These are phyloP conservation scores for Pestalotiopsis sp. DNA, from an alignment of 2,329 filamentous ascomycete species.

Conservation along the genomic window DNA sequence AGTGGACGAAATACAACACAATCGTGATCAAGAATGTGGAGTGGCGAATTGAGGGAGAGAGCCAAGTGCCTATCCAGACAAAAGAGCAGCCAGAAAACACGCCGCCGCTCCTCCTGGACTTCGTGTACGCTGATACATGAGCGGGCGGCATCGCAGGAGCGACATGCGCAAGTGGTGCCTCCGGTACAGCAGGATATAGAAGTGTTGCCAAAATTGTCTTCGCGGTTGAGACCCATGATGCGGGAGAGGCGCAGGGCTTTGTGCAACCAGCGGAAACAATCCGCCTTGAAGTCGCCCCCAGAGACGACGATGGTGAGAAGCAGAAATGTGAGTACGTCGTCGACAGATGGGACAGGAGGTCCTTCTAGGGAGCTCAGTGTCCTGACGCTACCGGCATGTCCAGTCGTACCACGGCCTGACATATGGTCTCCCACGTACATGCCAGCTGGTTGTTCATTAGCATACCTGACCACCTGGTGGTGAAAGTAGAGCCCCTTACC, in stretches of 20 bases:
- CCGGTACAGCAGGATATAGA: background rate
- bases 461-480: background rate
- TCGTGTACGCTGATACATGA: background rate
- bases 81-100: background rate
- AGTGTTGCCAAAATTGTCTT: background rate
- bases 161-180: background rate
- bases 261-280: background rate
- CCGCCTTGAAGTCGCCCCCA: background rate
- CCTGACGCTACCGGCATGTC: no score
- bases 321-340: background rate
- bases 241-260: background rate
- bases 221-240: background rate
- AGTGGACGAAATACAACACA: background rate
- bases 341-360: background rate
- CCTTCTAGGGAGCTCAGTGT: no score
- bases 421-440: background rate
- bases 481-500: background rate
- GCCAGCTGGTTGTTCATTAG: background rate
- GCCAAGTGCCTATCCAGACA: conserved; percentile 2
- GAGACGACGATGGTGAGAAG: background rate
- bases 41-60: background rate
- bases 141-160: background rate
- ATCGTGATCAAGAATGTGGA: background rate
- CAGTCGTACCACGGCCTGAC: background rate
- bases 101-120: background rate